These are phyloP conservation scores for Neofusicoccum ribis DNA, from an alignment of 2,329 filamentous ascomycete species.

Conservation along the genomic window DNA sequence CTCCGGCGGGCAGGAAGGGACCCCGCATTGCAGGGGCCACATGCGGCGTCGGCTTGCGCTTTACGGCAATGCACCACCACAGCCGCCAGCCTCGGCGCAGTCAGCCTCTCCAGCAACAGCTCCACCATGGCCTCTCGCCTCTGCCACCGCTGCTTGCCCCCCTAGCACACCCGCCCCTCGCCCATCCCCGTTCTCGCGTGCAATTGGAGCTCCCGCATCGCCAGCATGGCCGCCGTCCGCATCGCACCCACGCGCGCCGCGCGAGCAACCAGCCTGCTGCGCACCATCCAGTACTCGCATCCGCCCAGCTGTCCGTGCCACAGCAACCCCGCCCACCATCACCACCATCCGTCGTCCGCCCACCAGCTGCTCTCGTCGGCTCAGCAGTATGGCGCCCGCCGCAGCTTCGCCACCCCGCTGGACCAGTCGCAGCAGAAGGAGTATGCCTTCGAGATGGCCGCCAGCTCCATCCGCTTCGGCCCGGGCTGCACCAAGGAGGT, in stretches of 20 bases:
- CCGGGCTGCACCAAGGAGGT: slow-evolving; percentile 93
- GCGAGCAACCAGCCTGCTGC: slow-evolving; percentile 71
- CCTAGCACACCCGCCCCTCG: neutral
- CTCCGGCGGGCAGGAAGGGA: neutral
- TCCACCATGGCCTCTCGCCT: neutral
- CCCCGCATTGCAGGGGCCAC: neutral
- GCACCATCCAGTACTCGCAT: slow-evolving; percentile 88
- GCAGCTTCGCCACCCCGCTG: slow-evolving; percentile 73
- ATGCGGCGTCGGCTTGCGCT: neutral
- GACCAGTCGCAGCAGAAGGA: slow-evolving; percentile 77
- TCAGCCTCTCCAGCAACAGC: neutral
- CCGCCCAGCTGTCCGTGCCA: slow-evolving; percentile 91
- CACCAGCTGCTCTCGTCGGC: slow-evolving; percentile 32
- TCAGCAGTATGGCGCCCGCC: slow-evolving; percentile 49
- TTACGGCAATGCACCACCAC: slow-evolving; percentile 5
- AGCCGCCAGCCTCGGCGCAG: slow-evolving; percentile 1
- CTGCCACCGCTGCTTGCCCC: neutral
- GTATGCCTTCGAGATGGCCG: slow-evolving; percentile 98
- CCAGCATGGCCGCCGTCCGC: slow-evolving; percentile 31
- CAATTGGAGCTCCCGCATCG: neutral
- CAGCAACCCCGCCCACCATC: slow-evolving; percentile 79
- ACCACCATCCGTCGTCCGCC: slow-evolving; percentile 47
- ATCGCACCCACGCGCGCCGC: slow-evolving; percentile 50
- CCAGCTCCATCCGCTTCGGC: slow-evolving; percentile 90
- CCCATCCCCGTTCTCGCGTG: neutral